Evolutionary conservation across 495 filamentous ascomycete genomes (phyloP), one percentile per base, ranked within the genome.

Genomic region (Cudoniella acicularis): DNA sequence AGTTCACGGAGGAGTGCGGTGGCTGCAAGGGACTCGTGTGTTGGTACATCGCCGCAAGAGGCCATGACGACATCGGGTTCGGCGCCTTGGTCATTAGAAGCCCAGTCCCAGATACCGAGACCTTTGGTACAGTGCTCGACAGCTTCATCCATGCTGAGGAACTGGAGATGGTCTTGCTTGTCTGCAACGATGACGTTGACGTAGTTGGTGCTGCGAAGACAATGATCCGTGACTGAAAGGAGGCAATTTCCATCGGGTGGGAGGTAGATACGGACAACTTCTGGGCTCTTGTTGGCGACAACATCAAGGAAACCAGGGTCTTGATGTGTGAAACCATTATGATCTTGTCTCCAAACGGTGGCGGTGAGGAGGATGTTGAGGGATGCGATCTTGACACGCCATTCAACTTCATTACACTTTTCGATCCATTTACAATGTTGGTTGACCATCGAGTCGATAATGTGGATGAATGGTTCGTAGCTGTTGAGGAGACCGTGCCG

Each of bases 361-460:
- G 85, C 82, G 0, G 86, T 90, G 25, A 89, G 77, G 11, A 90
- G 78, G 58, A 90, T 88, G 71, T 90, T 90, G 57, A 90, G 79
- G 0, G 85, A 88, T 17, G 85, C 77, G 17, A 88, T 72, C 67
- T 83, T 83, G 52, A 73, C 77, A 25, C 87, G 78, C 86, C 86
- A 90, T 61, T 86, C 82, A 2, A 89, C 81, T 64, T 89, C 87
- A 9, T 83, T 70, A 60, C 81, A 87, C 70, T 90, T 90, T 64
- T 90, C 87, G 49, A 90, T 77, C 87, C 86, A 89, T 69, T 90
- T 90, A 75, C 85, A 88, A 72, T 89, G 87, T 70, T 89, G 86
- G 68, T 88, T 88, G 51, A 90, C 86, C 86, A 89, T 90, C 0
- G 81, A 86, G 66, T 90, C 87, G 63, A 90, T 88, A 64, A 90